Percentiles rank a stretch among this genome's conserved stretches.
phyloP scores from a whole-genome alignment of 495 filamentous ascomycete genomes.

The Aspergillus nidulans region DNA sequence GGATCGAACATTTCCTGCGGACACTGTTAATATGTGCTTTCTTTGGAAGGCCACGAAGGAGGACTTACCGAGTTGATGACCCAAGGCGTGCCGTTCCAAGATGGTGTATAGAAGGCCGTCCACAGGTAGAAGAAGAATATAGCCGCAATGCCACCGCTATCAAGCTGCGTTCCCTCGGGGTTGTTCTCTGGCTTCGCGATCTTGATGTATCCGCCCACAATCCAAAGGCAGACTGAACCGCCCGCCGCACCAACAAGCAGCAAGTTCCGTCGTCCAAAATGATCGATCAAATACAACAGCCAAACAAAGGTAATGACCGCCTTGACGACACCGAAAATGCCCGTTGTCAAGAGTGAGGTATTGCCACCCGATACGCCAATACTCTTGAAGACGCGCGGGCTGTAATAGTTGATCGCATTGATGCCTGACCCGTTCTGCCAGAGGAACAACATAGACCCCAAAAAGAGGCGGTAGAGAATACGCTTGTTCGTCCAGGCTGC shows the following conservation, averaged over 20 bases:
- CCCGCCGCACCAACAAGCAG: constrained; percentile 70
- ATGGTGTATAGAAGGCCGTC: constrained; percentile 72
- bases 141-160: constrained; percentile 59
- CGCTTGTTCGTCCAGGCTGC: constrained; percentile 48
- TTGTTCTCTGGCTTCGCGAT: constrained; percentile 44
- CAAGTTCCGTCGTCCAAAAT: constrained; percentile 61
- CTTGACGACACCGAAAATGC: constrained; percentile 52
- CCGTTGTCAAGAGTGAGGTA: constrained; percentile 47
- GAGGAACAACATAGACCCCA: constrained; percentile 63
- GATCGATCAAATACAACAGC: constrained; percentile 68
- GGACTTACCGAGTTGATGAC: constrained; percentile 54
- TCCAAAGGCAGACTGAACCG: constrained; percentile 67
- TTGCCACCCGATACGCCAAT: constrained; percentile 54
- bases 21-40: background rate
- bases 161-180: constrained; percentile 34
- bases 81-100: constrained; percentile 72
- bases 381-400: constrained; percentile 54
- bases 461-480: constrained; percentile 63
- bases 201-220: constrained; percentile 70
- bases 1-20: constrained; percentile 55
- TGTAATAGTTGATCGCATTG: constrained; percentile 69
- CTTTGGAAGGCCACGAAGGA: background rate
- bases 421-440: constrained; percentile 67
- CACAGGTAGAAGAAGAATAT: constrained; percentile 80
- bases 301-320: constrained; percentile 58